Conservation (phyloP, 768 basidiomycete genomes). For the Macrocybe gigantea region DNA sequence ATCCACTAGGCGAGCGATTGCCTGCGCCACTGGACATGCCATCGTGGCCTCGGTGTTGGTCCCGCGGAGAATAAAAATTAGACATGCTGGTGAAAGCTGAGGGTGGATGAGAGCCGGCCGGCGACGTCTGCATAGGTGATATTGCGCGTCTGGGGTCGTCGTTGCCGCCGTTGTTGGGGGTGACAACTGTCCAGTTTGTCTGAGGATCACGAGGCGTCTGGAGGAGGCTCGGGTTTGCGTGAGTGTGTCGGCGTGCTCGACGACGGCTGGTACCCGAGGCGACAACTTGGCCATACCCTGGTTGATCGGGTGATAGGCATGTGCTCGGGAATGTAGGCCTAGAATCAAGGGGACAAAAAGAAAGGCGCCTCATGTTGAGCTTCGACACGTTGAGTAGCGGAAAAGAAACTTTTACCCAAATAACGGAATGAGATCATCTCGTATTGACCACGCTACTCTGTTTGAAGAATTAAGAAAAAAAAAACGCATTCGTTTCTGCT, state of each 20-base stretch:
- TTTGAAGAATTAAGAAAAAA: constrained; percentile 1
- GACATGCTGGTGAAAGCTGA: constrained; percentile 4
- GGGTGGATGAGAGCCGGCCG: constrained; percentile 6
- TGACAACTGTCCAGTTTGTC: constrained; percentile 44
- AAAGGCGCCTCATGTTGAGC: constrained; percentile 4
- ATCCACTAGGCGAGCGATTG: no score
- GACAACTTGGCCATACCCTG: constrained; percentile 83
- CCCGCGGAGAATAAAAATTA: no score
- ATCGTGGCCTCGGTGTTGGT: no score
- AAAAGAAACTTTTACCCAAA: constrained; percentile 55
- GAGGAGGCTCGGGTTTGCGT: constrained; percentile 20
- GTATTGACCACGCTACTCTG: constrained; percentile 86
- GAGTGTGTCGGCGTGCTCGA: constrained; percentile 49
- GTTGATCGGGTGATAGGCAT: constrained; percentile 79
- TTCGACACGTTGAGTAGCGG: not conserved
- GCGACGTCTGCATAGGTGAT: constrained; percentile 2
- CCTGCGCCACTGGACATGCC: no score
- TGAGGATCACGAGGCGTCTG: constrained; percentile 15
- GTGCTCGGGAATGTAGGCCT: constrained; percentile 82
- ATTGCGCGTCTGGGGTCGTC: constrained; percentile 2
- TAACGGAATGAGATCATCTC: constrained; percentile 79
- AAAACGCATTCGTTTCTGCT: not conserved
- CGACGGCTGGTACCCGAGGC: constrained; percentile 54
- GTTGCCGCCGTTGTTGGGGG: constrained; percentile 18
- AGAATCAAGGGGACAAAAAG: constrained; percentile 5